A percentile compares a stretch with the other conserved stretches of the same genome.
These are phyloP conservation scores for Clathrospora elynae DNA, from an alignment of 2,329 filamentous ascomycete genomes.

Conservation along the genomic window DNA sequence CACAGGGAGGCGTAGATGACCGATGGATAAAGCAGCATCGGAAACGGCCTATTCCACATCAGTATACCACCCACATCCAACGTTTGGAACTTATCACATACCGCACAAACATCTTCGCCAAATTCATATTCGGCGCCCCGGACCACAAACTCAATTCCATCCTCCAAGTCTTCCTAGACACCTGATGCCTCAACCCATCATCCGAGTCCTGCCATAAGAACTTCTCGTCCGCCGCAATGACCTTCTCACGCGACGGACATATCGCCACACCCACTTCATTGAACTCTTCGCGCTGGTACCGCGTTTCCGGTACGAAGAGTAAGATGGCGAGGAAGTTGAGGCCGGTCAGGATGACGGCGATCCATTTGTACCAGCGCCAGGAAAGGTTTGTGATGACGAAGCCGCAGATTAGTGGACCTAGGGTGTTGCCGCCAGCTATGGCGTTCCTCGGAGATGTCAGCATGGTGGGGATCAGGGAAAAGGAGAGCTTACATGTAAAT, in stretches of 20 bases:
- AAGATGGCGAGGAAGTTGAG: slow-evolving; percentile 47
- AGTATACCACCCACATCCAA: neutral
- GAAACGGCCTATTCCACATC: slow-evolving; percentile 38
- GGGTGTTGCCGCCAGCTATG: slow-evolving; percentile 47
- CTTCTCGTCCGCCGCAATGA: slow-evolving; percentile 9
- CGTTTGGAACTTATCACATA: slow-evolving; percentile 1
- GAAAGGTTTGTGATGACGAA: slow-evolving; percentile 45
- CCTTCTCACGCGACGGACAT: slow-evolving; percentile 21
- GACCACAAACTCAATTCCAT: slow-evolving; percentile 46
- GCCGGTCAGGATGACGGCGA: slow-evolving; percentile 29
- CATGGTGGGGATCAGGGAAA: neutral
- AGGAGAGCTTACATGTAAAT: slow-evolving; percentile 42
- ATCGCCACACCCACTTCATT: slow-evolving; percentile 1
- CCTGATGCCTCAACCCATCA: slow-evolving; percentile 7
- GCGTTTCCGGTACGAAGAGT: slow-evolving; percentile 47
- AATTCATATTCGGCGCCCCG: slow-evolving; percentile 36
- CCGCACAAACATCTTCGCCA: slow-evolving; percentile 44
- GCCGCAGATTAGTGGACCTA: slow-evolving; percentile 49
- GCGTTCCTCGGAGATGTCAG: slow-evolving; percentile 25
- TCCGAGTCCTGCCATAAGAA: slow-evolving; percentile 3
- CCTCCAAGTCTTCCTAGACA: slow-evolving; percentile 41
- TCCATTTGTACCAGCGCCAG: slow-evolving; percentile 50
- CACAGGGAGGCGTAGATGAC: slow-evolving; percentile 47
- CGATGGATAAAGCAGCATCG: slow-evolving; percentile 47
- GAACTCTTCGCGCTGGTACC: slow-evolving; percentile 37